Evolutionary conservation across 1,284 basidiomycete genomes (phyloP).

Genomic region (Fomitopsis pinicola): DNA sequence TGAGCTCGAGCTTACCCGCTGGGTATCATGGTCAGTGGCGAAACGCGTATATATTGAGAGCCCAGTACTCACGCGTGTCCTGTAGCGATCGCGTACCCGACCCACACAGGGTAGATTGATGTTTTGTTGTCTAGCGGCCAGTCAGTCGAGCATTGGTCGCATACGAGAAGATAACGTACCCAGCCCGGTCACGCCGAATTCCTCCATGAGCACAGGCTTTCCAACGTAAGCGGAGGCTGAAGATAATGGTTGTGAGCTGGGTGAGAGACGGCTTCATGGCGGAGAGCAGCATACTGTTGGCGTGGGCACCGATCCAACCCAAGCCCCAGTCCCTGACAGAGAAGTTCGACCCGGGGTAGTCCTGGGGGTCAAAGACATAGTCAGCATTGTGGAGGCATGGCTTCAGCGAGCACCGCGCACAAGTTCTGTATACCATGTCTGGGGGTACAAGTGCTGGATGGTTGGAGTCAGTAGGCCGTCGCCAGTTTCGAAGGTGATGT

Average conservation of each 20-base stretch:
- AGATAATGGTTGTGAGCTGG: background rate
- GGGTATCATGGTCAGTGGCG: background rate
- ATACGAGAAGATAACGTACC: constrained; percentile 22
- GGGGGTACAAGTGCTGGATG: constrained; percentile 47
- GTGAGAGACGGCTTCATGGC: background rate
- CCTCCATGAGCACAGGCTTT: constrained; percentile 53
- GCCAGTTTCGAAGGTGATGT: background rate
- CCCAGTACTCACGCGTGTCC: constrained; percentile 43
- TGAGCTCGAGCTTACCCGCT: constrained; percentile 12
- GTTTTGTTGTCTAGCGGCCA: constrained; percentile 43
- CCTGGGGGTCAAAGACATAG: constrained; percentile 22
- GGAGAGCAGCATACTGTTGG: constrained; percentile 29
- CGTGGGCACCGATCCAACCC: constrained; percentile 49
- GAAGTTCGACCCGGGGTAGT: constrained; percentile 47
- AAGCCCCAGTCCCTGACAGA: constrained; percentile 46
- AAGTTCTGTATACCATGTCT: constrained; percentile 35
- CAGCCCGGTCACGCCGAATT: constrained; percentile 45
- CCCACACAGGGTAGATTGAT: constrained; percentile 47
- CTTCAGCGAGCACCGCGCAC: background rate
- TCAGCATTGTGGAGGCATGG: background rate
- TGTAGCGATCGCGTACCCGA: constrained; percentile 42
- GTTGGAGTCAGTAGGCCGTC: background rate
- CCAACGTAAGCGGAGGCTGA: constrained; percentile 43
- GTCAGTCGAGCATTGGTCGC: background rate
- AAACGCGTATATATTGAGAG: background rate